Conservation (phyloP, 495 filamentous ascomycete species). For the Aspergillus nidulans region DNA sequence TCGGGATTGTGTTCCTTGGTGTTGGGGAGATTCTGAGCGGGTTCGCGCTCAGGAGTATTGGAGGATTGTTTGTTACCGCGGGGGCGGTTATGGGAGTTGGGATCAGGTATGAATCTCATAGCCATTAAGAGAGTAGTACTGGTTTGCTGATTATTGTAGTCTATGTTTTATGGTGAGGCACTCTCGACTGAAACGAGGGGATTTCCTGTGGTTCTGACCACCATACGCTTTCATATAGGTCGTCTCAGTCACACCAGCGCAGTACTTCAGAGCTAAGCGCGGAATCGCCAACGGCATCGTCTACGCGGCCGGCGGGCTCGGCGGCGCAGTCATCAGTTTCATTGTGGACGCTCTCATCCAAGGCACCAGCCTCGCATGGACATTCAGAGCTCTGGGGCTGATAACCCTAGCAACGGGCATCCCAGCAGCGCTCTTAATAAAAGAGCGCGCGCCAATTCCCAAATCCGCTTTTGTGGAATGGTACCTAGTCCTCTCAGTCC, state of each 20-base stretch:
- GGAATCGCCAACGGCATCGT: slow-evolving; percentile 56
- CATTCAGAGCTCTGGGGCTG: slow-evolving; percentile 49
- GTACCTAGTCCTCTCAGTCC: slow-evolving; percentile 14
- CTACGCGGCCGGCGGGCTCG: slow-evolving; percentile 50
- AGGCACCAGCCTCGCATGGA: slow-evolving; percentile 48
- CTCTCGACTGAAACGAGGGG: not conserved
- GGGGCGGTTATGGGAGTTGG: slow-evolving; percentile 53
- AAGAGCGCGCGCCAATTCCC: slow-evolving; percentile 46
- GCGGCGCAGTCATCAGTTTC: slow-evolving; percentile 48
- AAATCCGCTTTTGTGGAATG: slow-evolving; percentile 47
- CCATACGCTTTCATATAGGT: slow-evolving; percentile 22
- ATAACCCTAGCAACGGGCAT: slow-evolving; percentile 45
- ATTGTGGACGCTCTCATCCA: slow-evolving; percentile 43
- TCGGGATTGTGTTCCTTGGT: slow-evolving; percentile 45
- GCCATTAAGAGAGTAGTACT: not conserved
- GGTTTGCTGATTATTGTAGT: not conserved
- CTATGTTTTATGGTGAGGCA: slow-evolving; percentile 18
- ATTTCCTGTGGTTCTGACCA: not conserved
- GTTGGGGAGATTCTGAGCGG: slow-evolving; percentile 46
- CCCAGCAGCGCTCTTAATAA: slow-evolving; percentile 54
- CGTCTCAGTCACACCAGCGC: slow-evolving; percentile 45
- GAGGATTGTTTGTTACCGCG: slow-evolving; percentile 51
- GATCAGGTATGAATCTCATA: slow-evolving; percentile 28
- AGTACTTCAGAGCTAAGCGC: slow-evolving; percentile 52
- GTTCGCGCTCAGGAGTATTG: slow-evolving; percentile 44